Evolutionary conservation across 108 stramenopile genomes (phyloP).

Genomic region (Cyclotella kingstonii): DNA sequence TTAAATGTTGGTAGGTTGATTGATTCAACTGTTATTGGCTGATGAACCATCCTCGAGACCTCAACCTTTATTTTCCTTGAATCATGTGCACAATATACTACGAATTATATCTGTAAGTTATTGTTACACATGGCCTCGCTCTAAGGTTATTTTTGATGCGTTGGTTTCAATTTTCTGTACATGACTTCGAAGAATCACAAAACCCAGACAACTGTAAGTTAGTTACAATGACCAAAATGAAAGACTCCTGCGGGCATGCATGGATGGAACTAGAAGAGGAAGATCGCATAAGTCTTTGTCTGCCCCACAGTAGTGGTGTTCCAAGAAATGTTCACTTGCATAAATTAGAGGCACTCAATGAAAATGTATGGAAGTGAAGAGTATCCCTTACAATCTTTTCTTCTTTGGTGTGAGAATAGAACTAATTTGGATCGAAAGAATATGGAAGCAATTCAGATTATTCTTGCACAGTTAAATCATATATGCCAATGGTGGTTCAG

Average conservation of each 20-base stretch:
- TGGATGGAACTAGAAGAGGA: constrained; percentile 36
- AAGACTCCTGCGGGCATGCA: constrained; percentile 23
- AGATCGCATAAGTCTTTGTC: constrained; percentile 22
- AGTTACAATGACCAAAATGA: constrained; percentile 64
- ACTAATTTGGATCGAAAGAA: too few species aligned
- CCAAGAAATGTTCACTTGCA: constrained; percentile 40
- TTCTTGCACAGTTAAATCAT: too few species aligned
- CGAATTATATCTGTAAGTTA: constrained; percentile 17
- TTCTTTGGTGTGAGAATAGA: not conserved
- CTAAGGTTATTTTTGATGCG: constrained; percentile 82
- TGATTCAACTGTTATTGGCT: not conserved
- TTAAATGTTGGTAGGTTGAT: constrained; percentile 54
- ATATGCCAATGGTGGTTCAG: too few species aligned
- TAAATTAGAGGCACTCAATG: constrained; percentile 13
- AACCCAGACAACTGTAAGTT: constrained; percentile 83
- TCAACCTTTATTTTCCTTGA: too few species aligned
- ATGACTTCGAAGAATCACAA: constrained; percentile 75
- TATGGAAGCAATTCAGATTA: too few species aligned
- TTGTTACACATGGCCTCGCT: constrained; percentile 85
- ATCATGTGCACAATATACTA: too few species aligned
- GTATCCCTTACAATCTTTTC: not conserved
- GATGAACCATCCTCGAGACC: not conserved
- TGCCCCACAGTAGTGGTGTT: constrained; percentile 28
- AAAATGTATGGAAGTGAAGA: not conserved
- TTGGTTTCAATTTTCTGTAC: constrained; percentile 85